Percentiles rank a stretch among this genome's conserved stretches.
These are phyloP conservation scores for Melampsora americana DNA, from an alignment of 1,284 basidiomycete species.

Conservation along the genomic window DNA sequence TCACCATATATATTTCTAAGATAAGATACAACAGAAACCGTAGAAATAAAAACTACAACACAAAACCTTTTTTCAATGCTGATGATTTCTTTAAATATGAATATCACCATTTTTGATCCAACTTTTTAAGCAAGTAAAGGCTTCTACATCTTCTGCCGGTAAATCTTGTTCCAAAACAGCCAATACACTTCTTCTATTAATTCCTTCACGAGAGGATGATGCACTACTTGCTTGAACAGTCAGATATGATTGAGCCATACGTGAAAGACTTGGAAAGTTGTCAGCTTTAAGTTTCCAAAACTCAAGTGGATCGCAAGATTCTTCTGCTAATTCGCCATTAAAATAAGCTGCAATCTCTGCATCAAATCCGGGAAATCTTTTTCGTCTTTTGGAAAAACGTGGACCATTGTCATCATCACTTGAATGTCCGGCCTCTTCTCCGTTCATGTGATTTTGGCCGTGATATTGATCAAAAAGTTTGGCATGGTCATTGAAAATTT, in stretches of 20 bases:
- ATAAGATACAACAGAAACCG: too few species aligned
- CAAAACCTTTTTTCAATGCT: too few species aligned
- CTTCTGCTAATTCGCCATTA: not conserved
- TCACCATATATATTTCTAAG: too few species aligned
- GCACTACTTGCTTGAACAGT: not conserved
- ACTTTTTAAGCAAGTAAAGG: not conserved
- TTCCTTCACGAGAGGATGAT: not conserved
- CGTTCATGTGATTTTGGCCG: not conserved
- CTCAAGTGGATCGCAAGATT: constrained; percentile 4
- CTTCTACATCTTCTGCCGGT: constrained; percentile 7
- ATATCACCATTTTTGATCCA: not conserved
- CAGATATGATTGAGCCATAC: constrained; percentile 3
- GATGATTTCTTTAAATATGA: not conserved
- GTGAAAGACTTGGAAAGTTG: constrained; percentile 7
- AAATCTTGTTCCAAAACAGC: not conserved
- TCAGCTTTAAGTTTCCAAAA: constrained; percentile 3
- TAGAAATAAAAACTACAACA: too few species aligned
- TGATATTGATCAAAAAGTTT: constrained; percentile 6
- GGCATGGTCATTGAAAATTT: constrained; percentile 4
- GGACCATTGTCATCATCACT: constrained; percentile 6
- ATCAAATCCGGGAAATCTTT: constrained; percentile 2
- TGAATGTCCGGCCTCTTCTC: not conserved
- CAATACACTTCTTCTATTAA: not conserved
- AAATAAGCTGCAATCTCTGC: not conserved
- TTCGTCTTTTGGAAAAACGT: not conserved